Percentiles rank a stretch among this genome's conserved stretches.
Evolutionary conservation across 805 yeast genomes (phyloP).

Genomic region (Metschnikowia lachancei): DNA sequence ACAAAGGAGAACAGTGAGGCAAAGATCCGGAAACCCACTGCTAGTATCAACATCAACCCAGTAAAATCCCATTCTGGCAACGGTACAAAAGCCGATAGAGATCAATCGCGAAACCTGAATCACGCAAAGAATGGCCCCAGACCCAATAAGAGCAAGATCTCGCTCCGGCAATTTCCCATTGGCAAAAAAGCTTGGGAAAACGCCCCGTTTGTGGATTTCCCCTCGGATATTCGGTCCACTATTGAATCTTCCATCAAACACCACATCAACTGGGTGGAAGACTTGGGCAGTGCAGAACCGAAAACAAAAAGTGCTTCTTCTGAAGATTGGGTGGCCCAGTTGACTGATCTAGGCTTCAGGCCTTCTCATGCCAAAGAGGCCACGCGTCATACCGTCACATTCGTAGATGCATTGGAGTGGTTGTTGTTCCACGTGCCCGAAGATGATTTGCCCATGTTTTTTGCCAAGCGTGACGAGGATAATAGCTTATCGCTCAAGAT

Average conservation of each 20-base stretch:
- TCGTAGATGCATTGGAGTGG: conserved; percentile 66
- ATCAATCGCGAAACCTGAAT: not conserved
- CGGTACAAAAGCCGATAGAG: not conserved
- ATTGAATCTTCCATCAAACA: conserved; percentile 61
- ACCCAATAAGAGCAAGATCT: not conserved
- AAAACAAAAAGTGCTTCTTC: not conserved
- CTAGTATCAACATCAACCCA: conserved; percentile 21
- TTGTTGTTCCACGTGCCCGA: conserved; percentile 87
- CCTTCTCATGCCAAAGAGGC: conserved; percentile 70
- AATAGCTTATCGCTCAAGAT: conserved; percentile 56
- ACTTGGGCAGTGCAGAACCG: conserved; percentile 2
- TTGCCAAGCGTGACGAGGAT: conserved; percentile 56
- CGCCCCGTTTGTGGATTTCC: conserved; percentile 66
- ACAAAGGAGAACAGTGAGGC: conserved; percentile 47
- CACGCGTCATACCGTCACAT: conserved; percentile 49
- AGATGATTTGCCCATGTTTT: conserved; percentile 78
- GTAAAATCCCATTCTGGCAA: not conserved
- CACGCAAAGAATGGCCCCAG: not conserved
- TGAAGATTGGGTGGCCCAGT: conserved; percentile 15
- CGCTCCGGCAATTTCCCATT: conserved; percentile 24
- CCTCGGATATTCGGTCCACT: conserved; percentile 56
- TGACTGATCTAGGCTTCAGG: conserved; percentile 54
- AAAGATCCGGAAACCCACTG: conserved; percentile 48
- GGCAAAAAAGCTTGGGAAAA: conserved; percentile 66
- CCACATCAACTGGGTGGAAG: conserved; percentile 54